These are phyloP conservation scores for Biscutella auriculata DNA, from an alignment of 441 rosid genomes.

Conservation along the genomic window DNA sequence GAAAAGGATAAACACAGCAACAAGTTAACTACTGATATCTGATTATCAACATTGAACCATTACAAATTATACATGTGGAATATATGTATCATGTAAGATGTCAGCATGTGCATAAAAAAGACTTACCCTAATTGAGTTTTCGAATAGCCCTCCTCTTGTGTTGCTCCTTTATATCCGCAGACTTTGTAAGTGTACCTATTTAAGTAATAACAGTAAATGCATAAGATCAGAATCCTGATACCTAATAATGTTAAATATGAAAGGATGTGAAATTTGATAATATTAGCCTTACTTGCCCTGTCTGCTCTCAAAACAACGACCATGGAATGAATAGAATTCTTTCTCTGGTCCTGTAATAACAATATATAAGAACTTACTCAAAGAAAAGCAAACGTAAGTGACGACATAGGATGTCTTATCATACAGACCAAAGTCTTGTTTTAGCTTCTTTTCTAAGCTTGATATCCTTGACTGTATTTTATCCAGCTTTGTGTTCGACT, in stretches of 20 bases:
- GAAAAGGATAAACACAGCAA: too few species aligned
- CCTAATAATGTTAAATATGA: neutral
- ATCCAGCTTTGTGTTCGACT: slow-evolving; percentile 60
- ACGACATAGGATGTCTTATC: slow-evolving; percentile 7
- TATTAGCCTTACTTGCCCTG: slow-evolving; percentile 57
- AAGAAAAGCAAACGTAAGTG: slow-evolving; percentile 4
- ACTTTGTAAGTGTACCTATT: slow-evolving; percentile 86
- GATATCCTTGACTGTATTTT: slow-evolving; percentile 83
- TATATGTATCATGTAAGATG: neutral
- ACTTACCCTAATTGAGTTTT: slow-evolving; percentile 70
- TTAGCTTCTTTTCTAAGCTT: slow-evolving; percentile 63
- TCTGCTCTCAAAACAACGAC: slow-evolving; percentile 76
- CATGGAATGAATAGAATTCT: slow-evolving; percentile 82
- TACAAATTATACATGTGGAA: too few species aligned
- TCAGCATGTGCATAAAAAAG: neutral
- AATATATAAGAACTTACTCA: slow-evolving; percentile 13
- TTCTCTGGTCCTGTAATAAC: slow-evolving; percentile 66
- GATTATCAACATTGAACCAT: neutral
- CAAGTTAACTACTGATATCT: too few species aligned
- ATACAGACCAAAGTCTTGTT: slow-evolving; percentile 83
- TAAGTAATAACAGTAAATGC: slow-evolving; percentile 9
- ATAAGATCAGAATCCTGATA: neutral
- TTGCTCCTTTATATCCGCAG: slow-evolving; percentile 74
- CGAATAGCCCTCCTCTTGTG: slow-evolving; percentile 74
- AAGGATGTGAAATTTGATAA: neutral